Percentiles rank a stretch among this genome's conserved stretches.
Evolutionary conservation across 179 eudicot species (phyloP).

Genomic region (Carnegiea gigantea): DNA sequence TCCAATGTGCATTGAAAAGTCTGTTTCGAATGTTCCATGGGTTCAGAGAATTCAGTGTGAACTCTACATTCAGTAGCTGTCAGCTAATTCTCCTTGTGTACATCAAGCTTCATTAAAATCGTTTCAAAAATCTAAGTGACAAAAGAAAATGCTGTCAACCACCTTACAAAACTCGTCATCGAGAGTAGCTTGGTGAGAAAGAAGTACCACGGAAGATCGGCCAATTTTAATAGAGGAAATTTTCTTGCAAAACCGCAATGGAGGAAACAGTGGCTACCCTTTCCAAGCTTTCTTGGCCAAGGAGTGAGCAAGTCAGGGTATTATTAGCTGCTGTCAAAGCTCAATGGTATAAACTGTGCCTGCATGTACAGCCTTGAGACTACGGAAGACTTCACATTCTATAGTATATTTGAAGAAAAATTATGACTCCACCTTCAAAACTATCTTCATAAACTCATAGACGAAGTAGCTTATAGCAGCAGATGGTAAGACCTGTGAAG

Average conservation of each 20-base stretch:
- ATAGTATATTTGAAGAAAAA: neutral
- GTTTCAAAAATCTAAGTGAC: neutral
- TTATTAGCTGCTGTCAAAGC: neutral
- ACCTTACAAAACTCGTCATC: neutral
- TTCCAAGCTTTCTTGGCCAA: conserved; percentile 3
- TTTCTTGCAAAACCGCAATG: neutral
- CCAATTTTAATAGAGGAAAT: neutral
- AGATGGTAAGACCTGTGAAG: conserved; percentile 80
- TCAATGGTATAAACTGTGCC: neutral
- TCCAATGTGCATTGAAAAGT: neutral
- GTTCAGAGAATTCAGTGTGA: neutral
- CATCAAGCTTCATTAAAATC: neutral
- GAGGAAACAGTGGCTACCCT: neutral
- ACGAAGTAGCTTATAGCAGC: conserved; percentile 98
- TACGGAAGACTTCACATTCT: conserved; percentile 7
- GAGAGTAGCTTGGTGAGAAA: neutral
- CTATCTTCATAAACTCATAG: conserved; percentile 88
- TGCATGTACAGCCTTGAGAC: conserved; percentile 5
- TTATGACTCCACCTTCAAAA: conserved; percentile 75
- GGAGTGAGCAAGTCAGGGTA: neutral
- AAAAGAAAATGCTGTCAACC: neutral
- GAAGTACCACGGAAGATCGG: neutral
- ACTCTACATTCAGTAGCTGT: neutral
- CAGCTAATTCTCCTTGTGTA: neutral
- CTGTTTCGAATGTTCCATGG: neutral